These are phyloP conservation scores for Pseudovirgaria hyperparasitica DNA, from an alignment of 2,329 filamentous ascomycete genomes.

Conservation along the genomic window DNA sequence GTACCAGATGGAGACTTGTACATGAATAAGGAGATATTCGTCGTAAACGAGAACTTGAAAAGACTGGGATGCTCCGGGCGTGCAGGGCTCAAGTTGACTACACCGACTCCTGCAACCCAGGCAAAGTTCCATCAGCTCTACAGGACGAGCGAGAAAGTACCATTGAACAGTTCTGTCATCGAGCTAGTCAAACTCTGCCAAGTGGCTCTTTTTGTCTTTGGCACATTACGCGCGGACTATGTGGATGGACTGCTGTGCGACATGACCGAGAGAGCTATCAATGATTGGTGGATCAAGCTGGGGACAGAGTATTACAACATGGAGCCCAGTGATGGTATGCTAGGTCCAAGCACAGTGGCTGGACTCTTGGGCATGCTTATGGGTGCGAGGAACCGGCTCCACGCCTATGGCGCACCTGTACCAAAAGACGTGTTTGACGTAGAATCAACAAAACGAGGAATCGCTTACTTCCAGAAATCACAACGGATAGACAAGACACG, in stretches of 20 bases:
- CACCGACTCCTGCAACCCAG: slow-evolving; percentile 68
- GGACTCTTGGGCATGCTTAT: slow-evolving; percentile 78
- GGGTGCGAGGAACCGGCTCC: slow-evolving; percentile 79
- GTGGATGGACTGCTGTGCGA: slow-evolving; percentile 89
- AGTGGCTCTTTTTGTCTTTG: slow-evolving; percentile 75
- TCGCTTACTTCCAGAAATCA: slow-evolving; percentile 80
- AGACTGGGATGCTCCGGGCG: slow-evolving; percentile 83
- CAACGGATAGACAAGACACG: slow-evolving; percentile 69
- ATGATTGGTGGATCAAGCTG: slow-evolving; percentile 93
- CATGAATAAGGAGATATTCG: slow-evolving; percentile 69
- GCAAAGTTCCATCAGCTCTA: slow-evolving; percentile 90
- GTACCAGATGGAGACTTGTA: slow-evolving; percentile 78
- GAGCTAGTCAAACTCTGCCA: slow-evolving; percentile 90
- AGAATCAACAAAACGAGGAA: slow-evolving; percentile 66
- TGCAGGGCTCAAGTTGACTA: slow-evolving; percentile 67
- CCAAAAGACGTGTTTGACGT: slow-evolving; percentile 88
- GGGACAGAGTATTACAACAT: slow-evolving; percentile 85
- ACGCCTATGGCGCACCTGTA: slow-evolving; percentile 72
- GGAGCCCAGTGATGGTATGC: slow-evolving; percentile 82
- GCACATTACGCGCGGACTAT: slow-evolving; percentile 75
- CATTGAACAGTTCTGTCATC: slow-evolving; percentile 64
- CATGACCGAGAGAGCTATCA: slow-evolving; percentile 76
- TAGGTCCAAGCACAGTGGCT: slow-evolving; percentile 84
- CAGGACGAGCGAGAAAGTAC: slow-evolving; percentile 69
- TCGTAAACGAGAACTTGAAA: slow-evolving; percentile 91